Base-by-base conservation (phyloP, 495 filamentous ascomycete genomes). In the Aspergillus sclerotiicarbonarius region DNA sequence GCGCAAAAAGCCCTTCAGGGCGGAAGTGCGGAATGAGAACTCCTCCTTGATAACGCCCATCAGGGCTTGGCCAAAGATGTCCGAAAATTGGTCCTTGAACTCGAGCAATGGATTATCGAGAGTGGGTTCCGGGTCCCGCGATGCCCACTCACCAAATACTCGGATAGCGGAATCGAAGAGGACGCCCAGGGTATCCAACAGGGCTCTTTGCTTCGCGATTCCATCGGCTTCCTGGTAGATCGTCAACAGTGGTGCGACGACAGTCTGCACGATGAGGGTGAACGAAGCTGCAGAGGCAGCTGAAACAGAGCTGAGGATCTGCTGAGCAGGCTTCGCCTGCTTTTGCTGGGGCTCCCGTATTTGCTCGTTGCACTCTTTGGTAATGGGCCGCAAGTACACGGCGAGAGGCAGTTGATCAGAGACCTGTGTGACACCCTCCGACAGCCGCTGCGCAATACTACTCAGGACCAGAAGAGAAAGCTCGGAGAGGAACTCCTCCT, bases 301-400 rank as follows among this genome's bases (percentile, higher is more conserved):
- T 6, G 84, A 81, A 12, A 87, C 60, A 13, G 77, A 77, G 10
- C 78, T 73, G 18, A 91, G 65, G 15, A 91, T 88, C 48, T 83
- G 78, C 12, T 86, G 84, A 5, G 84, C 77, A 13, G 88, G 85
- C 67, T 85, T 84, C 9, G 88, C 87, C 64, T 91, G 84, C 67
- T 89, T 90, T 31, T 88, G 86, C 55, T 88, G 87, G n/a, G 88
- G 87, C 59, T 90, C 88, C 59, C 85, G 82, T 4, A 91, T 68
- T 58, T 87, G 84, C 56, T 89, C 83, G 56, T 87, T 86, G 63
- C 86, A 89, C 66, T 90, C 88, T 63, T 86, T 85, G 12, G 81
- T 80, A 51, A 90, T 82, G 12, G 85, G 80, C 32, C 79, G 77
- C 31, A 90, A 71, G 59, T 83, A 90, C 41, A 82, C 77, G 18